Percentiles rank a stretch among this genome's conserved stretches.
Conservation (phyloP, 2,329 filamentous ascomycete species). For the Magnaporthales sp. region DNA sequence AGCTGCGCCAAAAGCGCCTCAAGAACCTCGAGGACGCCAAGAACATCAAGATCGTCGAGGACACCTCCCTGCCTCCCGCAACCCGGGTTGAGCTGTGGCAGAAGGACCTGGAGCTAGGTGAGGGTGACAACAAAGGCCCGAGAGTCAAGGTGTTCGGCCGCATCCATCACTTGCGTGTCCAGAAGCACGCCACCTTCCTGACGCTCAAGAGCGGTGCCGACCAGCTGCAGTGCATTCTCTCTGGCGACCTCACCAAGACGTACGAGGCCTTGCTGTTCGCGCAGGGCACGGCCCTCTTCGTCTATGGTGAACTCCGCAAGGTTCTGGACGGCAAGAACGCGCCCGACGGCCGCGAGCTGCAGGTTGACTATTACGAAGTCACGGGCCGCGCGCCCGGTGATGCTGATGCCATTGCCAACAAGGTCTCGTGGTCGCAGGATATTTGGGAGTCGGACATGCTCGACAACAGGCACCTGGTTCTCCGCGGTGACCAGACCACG, state of each 20-base stretch:
- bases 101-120: constrained; percentile 31
- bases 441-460: constrained; percentile 33
- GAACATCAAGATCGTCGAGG: constrained; percentile 63
- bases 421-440: constrained; percentile 51
- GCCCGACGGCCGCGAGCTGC: constrained; percentile 77
- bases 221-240: constrained; percentile 74
- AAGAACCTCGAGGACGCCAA: constrained; percentile 71
- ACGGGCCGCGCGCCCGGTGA: constrained; percentile 73
- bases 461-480: constrained; percentile 72
- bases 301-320: constrained; percentile 75
- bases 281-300: constrained; percentile 76
- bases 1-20: constrained; percentile 62
- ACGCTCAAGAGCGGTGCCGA: constrained; percentile 81
- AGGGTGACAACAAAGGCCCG: constrained; percentile 52
- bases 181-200: constrained; percentile 81
- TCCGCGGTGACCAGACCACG: constrained; percentile 78
- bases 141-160: constrained; percentile 74
- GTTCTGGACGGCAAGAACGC: constrained; percentile 72
- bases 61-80: constrained; percentile 66
- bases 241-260: constrained; percentile 76
- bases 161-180: constrained; percentile 71
- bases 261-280: constrained; percentile 83
- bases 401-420: constrained; percentile 87
- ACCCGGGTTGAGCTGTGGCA: constrained; percentile 60
- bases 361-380: constrained; percentile 82